phyloP scores from a whole-genome alignment of 2,329 filamentous ascomycete species.

The Chalara sp. region DNA sequence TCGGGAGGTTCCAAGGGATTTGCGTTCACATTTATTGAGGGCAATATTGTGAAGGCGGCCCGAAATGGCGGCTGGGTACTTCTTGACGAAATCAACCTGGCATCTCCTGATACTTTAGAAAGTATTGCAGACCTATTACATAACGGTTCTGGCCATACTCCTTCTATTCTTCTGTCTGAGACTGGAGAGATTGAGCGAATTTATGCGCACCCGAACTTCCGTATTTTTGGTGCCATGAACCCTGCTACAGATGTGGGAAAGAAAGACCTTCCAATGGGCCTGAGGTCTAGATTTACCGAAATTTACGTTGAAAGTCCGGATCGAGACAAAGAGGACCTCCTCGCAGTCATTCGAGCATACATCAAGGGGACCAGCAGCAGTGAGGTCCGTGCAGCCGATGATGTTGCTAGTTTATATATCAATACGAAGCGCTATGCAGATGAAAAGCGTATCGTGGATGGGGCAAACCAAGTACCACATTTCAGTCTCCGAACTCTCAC shows the following conservation, averaged over 20 bases:
- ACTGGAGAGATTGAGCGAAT: conserved; percentile 90
- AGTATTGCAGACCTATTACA: conserved; percentile 83
- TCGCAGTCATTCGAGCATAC: conserved; percentile 84
- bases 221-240: conserved; percentile 98
- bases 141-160: conserved; percentile 61
- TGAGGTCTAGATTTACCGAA: conserved; percentile 91
- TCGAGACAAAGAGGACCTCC: conserved; percentile 74
- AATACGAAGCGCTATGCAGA: conserved; percentile 77
- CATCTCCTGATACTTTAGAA: conserved; percentile 89
- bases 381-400: conserved; percentile 67
- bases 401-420: conserved; percentile 82
- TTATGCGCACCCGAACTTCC: conserved; percentile 83
- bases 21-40: conserved; percentile 93
- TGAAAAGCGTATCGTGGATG: conserved; percentile 82
- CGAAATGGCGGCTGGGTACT: conserved; percentile 96
- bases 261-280: conserved; percentile 80
- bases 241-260: conserved; percentile 97
- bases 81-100: conserved; percentile 94
- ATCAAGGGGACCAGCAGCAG: conserved; percentile 65
- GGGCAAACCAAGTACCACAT: conserved; percentile 91
- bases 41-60: conserved; percentile 92
- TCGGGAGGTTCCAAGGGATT: conserved; percentile 67
- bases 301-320: conserved; percentile 92
- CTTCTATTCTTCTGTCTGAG: conserved; percentile 85
- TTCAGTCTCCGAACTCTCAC: conserved; percentile 95